Evolutionary conservation across 768 basidiomycete species (phyloP), one percentile per base, ranked within the genome.

Genomic region (Pisolithus tinctorius): DNA sequence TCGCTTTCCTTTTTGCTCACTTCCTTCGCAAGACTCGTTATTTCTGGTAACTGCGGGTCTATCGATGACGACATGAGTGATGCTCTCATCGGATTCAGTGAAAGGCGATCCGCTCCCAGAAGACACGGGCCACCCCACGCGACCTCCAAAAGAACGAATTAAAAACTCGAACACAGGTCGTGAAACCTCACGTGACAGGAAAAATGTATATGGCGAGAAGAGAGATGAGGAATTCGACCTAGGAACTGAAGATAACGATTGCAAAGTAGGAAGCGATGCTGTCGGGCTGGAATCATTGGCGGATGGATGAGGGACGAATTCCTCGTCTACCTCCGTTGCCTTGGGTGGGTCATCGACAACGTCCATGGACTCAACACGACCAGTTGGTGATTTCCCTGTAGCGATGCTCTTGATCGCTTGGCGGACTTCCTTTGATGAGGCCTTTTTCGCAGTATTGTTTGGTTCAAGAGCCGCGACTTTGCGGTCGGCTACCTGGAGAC

Each of bases 21-120:
- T 77, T 57, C 86, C 80, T 48, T 79, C 80, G 14, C 72, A 57
- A 1, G 77, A 75, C 61, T 82, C 84, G 48, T 75, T 67, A 25
- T 62, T 47, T 55, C 68, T 72, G 55, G 72, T 72, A 10, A 77
- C 69, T 31, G 81, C 55, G 1, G 96, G 95, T 41, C 96, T 79
- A 66, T 99, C 96, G 60, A 96, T 86, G 60, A 99, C 83, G 55
- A 98, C 84, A 69, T 98, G 96, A 1, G 96, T 98, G 60, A 99
- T 93, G 11, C 79, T 79, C 39, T 83, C 77, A 63, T 96, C 92
- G 45, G 70, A 71, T 69, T 91, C 89, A 30, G 82, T 76, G 60
- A 86, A 75, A 0, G 89, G 85, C 4, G 92, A 93, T 20, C 91
- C 91, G 51, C 79, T 75, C 30, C 92, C 93, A 42, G 86, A 84